These are phyloP conservation scores for Alternaria gansuensis DNA, from an alignment of 2,329 filamentous ascomycete genomes.

Conservation along the genomic window DNA sequence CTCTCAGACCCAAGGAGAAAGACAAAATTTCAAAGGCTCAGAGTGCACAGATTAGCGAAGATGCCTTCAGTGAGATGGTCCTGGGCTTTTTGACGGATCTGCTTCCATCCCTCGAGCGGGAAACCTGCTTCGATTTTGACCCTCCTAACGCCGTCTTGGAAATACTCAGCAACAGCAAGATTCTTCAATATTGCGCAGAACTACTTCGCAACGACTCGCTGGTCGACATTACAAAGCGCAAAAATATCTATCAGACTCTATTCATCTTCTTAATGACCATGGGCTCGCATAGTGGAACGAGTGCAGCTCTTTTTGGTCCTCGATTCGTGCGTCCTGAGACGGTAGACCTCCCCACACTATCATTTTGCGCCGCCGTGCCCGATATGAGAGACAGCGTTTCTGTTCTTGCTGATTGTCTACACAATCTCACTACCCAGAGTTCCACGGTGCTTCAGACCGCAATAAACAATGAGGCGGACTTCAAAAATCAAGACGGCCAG, in stretches of 20 bases:
- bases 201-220: slow-evolving; percentile 56
- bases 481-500: slow-evolving; percentile 36
- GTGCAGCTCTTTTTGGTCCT: slow-evolving; percentile 45
- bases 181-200: slow-evolving; percentile 52
- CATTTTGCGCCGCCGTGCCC: slow-evolving; percentile 29
- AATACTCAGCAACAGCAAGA: slow-evolving; percentile 50
- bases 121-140: slow-evolving; percentile 40
- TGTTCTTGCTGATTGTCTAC: slow-evolving; percentile 39
- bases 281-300: slow-evolving; percentile 38
- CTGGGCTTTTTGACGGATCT: slow-evolving; percentile 36
- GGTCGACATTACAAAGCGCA: slow-evolving; percentile 48
- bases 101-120: slow-evolving; percentile 34
- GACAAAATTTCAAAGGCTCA: slow-evolving; percentile 19
- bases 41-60: slow-evolving; percentile 20
- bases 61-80: slow-evolving; percentile 24
- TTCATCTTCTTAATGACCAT: slow-evolving; percentile 55
- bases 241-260: slow-evolving; percentile 51
- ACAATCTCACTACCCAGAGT: slow-evolving; percentile 38
- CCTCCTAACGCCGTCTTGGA: slow-evolving; percentile 42
- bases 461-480: slow-evolving; percentile 26
- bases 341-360: slow-evolving; percentile 52
- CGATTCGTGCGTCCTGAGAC: slow-evolving; percentile 47
- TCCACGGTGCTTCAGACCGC: slow-evolving; percentile 34
- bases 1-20: neutral
- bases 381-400: slow-evolving; percentile 22